Evolutionary conservation across 768 basidiomycete genomes (phyloP).

Genomic region (Agrocybe praecox): DNA sequence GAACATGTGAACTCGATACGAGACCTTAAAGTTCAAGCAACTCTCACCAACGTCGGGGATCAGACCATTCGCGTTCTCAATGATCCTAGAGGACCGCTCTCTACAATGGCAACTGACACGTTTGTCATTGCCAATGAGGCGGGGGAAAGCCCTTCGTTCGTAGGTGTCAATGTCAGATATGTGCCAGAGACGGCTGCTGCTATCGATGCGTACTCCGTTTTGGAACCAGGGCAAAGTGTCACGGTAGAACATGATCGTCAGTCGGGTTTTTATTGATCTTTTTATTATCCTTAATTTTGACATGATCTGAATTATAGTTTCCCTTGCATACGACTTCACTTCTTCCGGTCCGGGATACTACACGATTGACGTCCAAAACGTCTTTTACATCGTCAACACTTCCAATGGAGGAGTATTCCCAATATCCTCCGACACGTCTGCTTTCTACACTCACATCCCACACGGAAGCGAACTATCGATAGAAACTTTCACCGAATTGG

Average conservation of each 20-base stretch:
- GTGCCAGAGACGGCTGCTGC: conserved; percentile 34
- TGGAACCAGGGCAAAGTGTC: conserved; percentile 40
- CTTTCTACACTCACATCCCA: conserved; percentile 28
- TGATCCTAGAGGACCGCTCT: conserved; percentile 42
- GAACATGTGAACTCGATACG: not conserved
- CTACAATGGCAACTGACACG: conserved; percentile 41
- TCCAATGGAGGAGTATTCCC: conserved; percentile 22
- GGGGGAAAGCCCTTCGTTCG: conserved; percentile 39
- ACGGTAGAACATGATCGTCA: conserved; percentile 42
- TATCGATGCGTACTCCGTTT: conserved; percentile 34
- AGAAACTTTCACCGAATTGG: conserved; percentile 5
- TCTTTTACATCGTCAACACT: conserved; percentile 41
- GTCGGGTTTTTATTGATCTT: conserved; percentile 11
- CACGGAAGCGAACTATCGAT: conserved; percentile 29
- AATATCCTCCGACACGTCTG: conserved; percentile 32
- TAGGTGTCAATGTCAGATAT: conserved; percentile 50
- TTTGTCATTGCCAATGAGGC: conserved; percentile 38
- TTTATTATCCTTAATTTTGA: not conserved
- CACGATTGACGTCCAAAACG: conserved; percentile 38
- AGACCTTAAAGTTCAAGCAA: conserved; percentile 30
- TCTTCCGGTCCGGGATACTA: conserved; percentile 39
- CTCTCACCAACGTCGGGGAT: conserved; percentile 49
- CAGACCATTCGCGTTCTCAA: conserved; percentile 49
- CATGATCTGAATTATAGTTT: conserved; percentile 36
- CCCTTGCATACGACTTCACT: conserved; percentile 50